phyloP scores from a whole-genome alignment of 179 eudicot species.

The Beta macrorhiza region DNA sequence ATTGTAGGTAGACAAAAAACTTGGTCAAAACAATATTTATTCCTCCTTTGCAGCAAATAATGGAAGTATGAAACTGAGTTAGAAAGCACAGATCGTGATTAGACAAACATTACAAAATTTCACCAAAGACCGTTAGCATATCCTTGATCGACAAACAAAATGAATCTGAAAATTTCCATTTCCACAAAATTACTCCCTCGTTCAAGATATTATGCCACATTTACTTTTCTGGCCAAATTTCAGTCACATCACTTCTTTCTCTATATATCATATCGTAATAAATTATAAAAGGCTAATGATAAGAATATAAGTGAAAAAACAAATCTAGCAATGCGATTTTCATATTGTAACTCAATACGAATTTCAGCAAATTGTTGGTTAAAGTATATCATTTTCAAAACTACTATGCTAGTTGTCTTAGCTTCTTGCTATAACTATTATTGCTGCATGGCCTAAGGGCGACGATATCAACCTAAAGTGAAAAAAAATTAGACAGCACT shows the following conservation, averaged over 20 bases:
- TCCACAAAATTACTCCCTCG: background rate
- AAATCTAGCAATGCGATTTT: background rate
- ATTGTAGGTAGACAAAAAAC: background rate
- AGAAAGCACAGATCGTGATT: slow-evolving; percentile 3
- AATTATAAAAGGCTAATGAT: background rate
- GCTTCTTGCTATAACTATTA: too few species aligned
- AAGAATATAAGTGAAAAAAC: background rate
- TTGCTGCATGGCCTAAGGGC: background rate
- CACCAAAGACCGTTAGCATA: background rate
- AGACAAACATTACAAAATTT: background rate
- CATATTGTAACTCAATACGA: background rate
- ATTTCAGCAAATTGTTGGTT: background rate
- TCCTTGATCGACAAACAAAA: slow-evolving; percentile 6
- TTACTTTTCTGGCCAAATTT: background rate
- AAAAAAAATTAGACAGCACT: background rate
- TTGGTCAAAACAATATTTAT: background rate
- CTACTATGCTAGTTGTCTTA: too few species aligned
- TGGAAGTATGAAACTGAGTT: background rate
- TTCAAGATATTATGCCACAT: background rate
- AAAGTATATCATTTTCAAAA: too few species aligned
- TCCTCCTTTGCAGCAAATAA: background rate
- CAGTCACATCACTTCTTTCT: background rate
- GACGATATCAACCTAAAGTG: background rate
- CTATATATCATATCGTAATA: background rate
- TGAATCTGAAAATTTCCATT: slow-evolving; percentile 2